Conservation (phyloP, 2,329 filamentous ascomycete species). For the Colletotrichum chrysophilum region DNA sequence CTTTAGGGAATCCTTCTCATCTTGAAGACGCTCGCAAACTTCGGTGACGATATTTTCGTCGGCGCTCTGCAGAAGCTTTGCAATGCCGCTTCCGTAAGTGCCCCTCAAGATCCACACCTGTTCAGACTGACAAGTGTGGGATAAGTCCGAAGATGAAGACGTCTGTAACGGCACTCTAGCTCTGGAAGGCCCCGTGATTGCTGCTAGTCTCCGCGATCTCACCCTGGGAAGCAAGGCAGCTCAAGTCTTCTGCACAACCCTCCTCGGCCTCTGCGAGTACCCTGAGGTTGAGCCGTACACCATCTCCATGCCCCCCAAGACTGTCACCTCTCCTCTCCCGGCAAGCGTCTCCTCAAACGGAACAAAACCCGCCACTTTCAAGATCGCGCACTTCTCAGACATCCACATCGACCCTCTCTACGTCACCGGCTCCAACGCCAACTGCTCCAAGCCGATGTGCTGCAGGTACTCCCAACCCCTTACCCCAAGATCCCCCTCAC, state of each 20-base stretch:
- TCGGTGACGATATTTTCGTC: neutral
- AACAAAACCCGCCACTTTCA: constrained; percentile 40
- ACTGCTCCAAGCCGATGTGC: constrained; percentile 65
- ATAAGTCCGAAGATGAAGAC: neutral
- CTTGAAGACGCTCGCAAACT: neutral
- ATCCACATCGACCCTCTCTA: constrained; percentile 65
- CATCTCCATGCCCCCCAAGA: neutral
- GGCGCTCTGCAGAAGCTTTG: neutral
- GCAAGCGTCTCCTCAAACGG: neutral
- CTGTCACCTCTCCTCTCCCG: neutral
- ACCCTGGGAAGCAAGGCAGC: neutral
- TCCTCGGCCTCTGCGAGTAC: neutral
- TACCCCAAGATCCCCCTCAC: neutral
- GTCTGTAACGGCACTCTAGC: neutral
- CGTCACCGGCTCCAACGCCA: constrained; percentile 54
- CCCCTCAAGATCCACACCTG: accelerated
- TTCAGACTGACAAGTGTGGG: accelerated
- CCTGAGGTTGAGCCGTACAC: neutral
- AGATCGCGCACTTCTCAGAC: constrained; percentile 65
- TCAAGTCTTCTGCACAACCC: neutral
- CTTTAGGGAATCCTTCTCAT: neutral
- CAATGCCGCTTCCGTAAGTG: neutral
- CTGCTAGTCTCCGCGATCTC: neutral
- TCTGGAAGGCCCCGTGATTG: neutral
- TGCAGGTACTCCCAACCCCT: constrained; percentile 51